phyloP scores from a whole-genome alignment of 225 moss, liverwort and hornwort genomes.

The Polytrichum formosum region DNA sequence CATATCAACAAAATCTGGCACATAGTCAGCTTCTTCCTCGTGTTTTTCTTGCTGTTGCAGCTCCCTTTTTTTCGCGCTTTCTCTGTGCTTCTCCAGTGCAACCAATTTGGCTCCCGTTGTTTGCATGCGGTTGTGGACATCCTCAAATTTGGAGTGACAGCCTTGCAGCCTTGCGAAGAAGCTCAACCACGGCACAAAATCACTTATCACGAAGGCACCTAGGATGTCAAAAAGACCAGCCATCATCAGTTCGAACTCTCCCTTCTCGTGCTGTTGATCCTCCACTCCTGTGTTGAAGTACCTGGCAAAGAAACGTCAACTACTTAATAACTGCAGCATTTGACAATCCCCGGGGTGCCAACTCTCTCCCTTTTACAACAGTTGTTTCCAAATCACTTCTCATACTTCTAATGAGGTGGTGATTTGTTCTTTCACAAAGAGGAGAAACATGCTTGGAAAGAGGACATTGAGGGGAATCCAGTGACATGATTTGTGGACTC shows the following conservation, averaged over 20 bases:
- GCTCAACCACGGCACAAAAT: slow-evolving; percentile 56
- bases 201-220: slow-evolving; percentile 40
- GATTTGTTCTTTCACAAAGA: too few species aligned
- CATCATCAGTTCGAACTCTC: slow-evolving; percentile 31
- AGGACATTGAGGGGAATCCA: too few species aligned
- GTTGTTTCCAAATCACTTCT: too few species aligned
- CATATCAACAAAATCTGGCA: slow-evolving; percentile 54
- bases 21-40: slow-evolving; percentile 2
- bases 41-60: slow-evolving; percentile 10
- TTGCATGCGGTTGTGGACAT: slow-evolving; percentile 17
- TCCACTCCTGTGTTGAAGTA: slow-evolving; percentile 36
- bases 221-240: slow-evolving; percentile 6
- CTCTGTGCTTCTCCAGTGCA: slow-evolving; percentile 54
- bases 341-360: too few species aligned
- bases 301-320: slow-evolving; percentile 5
- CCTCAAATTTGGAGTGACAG: slow-evolving; percentile 19
- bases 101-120: slow-evolving; percentile 40
- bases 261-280: slow-evolving; percentile 28
- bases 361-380: too few species aligned
- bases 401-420: too few species aligned
- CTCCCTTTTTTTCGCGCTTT: slow-evolving; percentile 11
- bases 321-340: neutral
- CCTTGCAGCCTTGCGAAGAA: slow-evolving; percentile 32
- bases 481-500: too few species aligned
- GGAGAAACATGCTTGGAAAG: too few species aligned